phyloP scores from a whole-genome alignment of 75 land plant genomes.

The Isoetes taiwanensis region DNA sequence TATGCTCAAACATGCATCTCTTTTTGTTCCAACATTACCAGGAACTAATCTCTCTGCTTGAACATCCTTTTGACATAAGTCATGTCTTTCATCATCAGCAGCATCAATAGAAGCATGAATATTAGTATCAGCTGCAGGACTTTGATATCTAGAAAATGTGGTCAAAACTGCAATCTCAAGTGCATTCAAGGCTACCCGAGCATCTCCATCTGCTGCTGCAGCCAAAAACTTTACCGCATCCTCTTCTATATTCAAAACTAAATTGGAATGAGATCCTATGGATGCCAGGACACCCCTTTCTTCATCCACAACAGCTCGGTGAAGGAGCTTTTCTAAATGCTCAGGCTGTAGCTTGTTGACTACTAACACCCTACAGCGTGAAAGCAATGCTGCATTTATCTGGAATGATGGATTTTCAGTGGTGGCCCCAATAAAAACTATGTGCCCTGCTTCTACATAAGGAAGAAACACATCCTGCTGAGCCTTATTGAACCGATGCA shows the following conservation, averaged over 20 bases:
- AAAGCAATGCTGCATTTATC: constrained; percentile 70
- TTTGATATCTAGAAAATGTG: constrained; percentile 28
- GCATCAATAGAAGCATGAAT: too few relatives aligned
- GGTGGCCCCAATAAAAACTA: constrained; percentile 81
- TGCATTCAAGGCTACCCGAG: constrained; percentile 74
- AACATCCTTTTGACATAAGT: too few relatives aligned
- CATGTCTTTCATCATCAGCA: too few relatives aligned
- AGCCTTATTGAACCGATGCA: constrained; percentile 71
- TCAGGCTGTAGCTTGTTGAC: constrained; percentile 46
- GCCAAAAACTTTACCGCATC: constrained; percentile 62
- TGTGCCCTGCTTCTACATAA: constrained; percentile 66
- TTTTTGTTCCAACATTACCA: background rate
- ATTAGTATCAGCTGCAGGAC: too few relatives aligned
- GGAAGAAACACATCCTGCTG: constrained; percentile 90
- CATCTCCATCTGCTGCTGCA: constrained; percentile 75
- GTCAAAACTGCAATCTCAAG: constrained; percentile 58
- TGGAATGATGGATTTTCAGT: constrained; percentile 95
- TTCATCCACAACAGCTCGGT: constrained; percentile 33
- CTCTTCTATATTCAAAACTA: constrained; percentile 25
- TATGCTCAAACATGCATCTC: background rate
- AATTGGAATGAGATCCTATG: constrained; percentile 13
- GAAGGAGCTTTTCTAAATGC: constrained; percentile 31
- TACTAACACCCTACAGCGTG: constrained; percentile 62
- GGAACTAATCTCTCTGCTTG: constrained; percentile 10
- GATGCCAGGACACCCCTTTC: constrained; percentile 41